phyloP scores from a whole-genome alignment of 805 yeast genomes.

The Candida mattraensis region DNA sequence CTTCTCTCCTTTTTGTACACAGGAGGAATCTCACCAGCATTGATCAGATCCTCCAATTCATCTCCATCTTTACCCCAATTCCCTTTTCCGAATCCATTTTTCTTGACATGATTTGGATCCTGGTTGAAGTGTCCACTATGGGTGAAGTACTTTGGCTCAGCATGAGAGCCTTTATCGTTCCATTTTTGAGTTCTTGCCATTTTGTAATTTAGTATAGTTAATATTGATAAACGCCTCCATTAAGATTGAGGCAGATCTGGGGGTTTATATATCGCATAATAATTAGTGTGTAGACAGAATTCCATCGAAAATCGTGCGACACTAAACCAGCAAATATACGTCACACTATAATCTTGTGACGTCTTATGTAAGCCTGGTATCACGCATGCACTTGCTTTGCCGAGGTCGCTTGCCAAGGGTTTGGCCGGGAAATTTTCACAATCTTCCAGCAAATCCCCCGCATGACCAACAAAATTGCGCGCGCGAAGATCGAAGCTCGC shows the following conservation, averaged over 20 bases:
- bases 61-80: slow-evolving; percentile 89
- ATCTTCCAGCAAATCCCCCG: no score
- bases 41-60: slow-evolving; percentile 64
- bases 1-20: slow-evolving; percentile 47
- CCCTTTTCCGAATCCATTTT: slow-evolving; percentile 80
- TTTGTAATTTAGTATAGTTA: slow-evolving; percentile 32
- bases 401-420: no score
- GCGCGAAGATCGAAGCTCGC: no score
- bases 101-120: slow-evolving; percentile 76
- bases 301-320: no score
- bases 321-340: no score
- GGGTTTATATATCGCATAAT: no score
- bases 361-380: no score
- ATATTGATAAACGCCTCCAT: not conserved
- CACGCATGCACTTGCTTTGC: no score
- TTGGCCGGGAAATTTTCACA: no score
- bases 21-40: slow-evolving; percentile 54
- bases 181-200: slow-evolving; percentile 84
- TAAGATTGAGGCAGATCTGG: no score
- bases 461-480: no score
- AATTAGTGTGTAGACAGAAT: not conserved
- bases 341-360: no score
- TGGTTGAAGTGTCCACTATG: slow-evolving; percentile 68
- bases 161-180: slow-evolving; percentile 42
- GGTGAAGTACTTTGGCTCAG: slow-evolving; percentile 75